These are phyloP conservation scores for Dioscorea dumetorum DNA, from an alignment of 106 monocot species.

Conservation along the genomic window DNA sequence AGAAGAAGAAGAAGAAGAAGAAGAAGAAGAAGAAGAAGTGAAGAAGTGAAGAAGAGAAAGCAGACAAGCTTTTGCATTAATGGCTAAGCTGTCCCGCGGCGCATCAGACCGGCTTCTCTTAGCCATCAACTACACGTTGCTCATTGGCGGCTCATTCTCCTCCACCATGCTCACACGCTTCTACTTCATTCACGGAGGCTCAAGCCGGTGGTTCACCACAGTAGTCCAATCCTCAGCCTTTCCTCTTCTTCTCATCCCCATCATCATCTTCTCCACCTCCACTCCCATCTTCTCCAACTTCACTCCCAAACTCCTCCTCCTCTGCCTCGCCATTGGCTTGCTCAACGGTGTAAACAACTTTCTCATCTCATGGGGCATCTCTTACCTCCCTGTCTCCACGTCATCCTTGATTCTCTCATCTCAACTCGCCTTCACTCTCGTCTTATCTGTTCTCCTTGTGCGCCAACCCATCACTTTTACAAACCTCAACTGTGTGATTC, in stretches of 20 bases:
- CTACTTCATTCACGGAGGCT: constrained; percentile 65
- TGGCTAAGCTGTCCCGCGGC: not conserved
- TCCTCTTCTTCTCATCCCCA: constrained; percentile 43
- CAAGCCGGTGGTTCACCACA: constrained; percentile 55
- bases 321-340: constrained; percentile 34
- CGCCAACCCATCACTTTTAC: constrained; percentile 36
- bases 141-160: constrained; percentile 54
- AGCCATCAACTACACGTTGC: constrained; percentile 27
- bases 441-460: constrained; percentile 55
- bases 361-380: constrained; percentile 57
- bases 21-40: no score
- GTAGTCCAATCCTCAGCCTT: constrained; percentile 57
- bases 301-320: constrained; percentile 20
- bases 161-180: constrained; percentile 55
- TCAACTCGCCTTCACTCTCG: constrained; percentile 62
- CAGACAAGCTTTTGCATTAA: no score
- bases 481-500: constrained; percentile 53
- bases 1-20: no score
- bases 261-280: constrained; percentile 20
- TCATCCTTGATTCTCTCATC: constrained; percentile 66
- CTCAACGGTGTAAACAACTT: constrained; percentile 67
- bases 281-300: constrained; percentile 21
- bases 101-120: constrained; percentile 12
- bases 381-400: constrained; percentile 65
- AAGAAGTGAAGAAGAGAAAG: no score